Base-by-base conservation (phyloP, 208 protist genomes). In the Novymonas esmeraldas region DNA sequence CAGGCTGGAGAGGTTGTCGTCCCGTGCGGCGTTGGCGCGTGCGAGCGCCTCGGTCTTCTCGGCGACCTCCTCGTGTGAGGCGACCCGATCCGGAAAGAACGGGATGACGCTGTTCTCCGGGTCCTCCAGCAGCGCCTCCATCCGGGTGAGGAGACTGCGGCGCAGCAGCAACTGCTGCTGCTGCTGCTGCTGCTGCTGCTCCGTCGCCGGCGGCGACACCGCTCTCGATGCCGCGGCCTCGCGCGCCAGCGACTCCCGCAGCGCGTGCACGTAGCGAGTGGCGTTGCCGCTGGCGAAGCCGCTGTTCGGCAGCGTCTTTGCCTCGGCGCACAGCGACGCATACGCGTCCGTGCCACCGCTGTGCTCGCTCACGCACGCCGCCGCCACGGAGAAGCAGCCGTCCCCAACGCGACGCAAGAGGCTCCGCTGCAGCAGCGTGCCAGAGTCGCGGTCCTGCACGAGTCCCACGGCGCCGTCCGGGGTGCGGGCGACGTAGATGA, bases 331-430 rank as follows among this genome's bases (percentile, higher is more conserved):
- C 13, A 26, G 7, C 9, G 22, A 39, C 13, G 55, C 60, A 48
- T 65, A 60, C 26, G 39, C 48, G 39, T 14, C 6, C 24, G 39
- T 42, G 11, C 46, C 13, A 3, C 42, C 52, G 31, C n/a, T 31
- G 1, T 46, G 29, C 3, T 26, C 57, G 0, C 36, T 49, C 38
- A 81, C 28, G 34, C 66, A 73, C 24, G 64, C 31, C 10, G 64
- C 75, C 2, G 58, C 69, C 13, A 81, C 69, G 34, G 63, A 70
- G 67, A 72, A 81, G 64, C 56, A 58, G 46, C 75, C 68, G 31
- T 73, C 38, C 48, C 63, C 49, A 24, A 76, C 58, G 42, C 62
- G 68, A 39, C 64, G 61, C 29, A 81, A 20, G 9, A 81, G 60
- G 11, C 65, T 70, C 31, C 46, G 48, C 48, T 76, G 54, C 38